Percentiles rank a stretch among this genome's conserved stretches.
These are phyloP conservation scores for Pythium phragmiticola DNA, from an alignment of 352 stramenopile species.

Conservation along the genomic window DNA sequence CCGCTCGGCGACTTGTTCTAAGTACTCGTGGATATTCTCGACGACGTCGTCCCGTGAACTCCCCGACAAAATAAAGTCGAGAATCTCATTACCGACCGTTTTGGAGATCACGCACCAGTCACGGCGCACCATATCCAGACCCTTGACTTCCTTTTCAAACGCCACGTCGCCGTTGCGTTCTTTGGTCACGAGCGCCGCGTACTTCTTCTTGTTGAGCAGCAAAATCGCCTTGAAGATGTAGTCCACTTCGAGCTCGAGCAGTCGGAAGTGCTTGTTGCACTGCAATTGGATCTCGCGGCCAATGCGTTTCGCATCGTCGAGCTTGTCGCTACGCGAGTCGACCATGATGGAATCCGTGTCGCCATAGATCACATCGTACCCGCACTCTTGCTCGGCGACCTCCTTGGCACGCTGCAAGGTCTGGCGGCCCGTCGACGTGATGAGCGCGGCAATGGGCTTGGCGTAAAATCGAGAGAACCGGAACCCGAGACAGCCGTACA, in stretches of 20 bases:
- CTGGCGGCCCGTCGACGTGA: constrained; percentile 98
- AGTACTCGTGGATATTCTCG: constrained; percentile 95
- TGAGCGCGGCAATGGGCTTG: constrained; percentile 98
- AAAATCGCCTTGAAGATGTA: constrained; percentile 99
- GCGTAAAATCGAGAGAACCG: constrained; percentile 98
- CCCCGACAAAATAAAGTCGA: constrained; percentile 98
- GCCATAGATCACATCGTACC: constrained; percentile 99
- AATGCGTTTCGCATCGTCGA: constrained; percentile 93
- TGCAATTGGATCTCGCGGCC: constrained; percentile 95
- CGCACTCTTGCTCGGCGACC: constrained; percentile 95
- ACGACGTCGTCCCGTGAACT: constrained; percentile 94
- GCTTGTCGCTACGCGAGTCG: constrained; percentile 90
- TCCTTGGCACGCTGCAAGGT: constrained; percentile 98
- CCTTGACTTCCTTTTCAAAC: constrained; percentile 98
- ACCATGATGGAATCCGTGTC: constrained; percentile 99
- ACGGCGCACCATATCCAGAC: constrained; percentile 96
- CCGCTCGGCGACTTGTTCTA: constrained; percentile 89
- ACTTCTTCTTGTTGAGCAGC: constrained; percentile 99
- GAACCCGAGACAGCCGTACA: constrained; percentile 99
- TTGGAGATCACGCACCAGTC: constrained; percentile 99
- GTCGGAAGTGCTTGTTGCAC: constrained; percentile 99
- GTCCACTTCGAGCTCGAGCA: constrained; percentile 99
- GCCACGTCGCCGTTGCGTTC: constrained; percentile 60
- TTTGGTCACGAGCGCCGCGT: constrained; percentile 96
- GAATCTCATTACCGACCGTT: constrained; percentile 93